Evolutionary conservation across 345 rosid species (phyloP).

Genomic region (Laguncularia racemosa): DNA sequence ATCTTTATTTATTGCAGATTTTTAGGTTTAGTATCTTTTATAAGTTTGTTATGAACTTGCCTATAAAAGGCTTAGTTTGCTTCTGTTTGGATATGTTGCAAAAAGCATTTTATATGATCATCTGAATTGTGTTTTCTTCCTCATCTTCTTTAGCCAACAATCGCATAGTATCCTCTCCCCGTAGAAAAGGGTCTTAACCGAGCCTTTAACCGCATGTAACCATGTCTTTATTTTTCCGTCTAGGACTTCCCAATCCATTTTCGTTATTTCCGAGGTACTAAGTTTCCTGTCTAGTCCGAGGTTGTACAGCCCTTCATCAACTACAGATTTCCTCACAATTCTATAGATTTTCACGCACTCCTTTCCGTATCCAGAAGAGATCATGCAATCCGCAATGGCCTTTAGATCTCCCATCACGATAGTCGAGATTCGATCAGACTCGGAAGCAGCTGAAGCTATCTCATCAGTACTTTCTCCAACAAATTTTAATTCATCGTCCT

Average conservation of each 20-base stretch:
- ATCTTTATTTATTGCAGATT: too few species aligned
- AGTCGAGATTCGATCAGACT: slow-evolving; percentile 16
- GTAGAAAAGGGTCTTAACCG: slow-evolving; percentile 42
- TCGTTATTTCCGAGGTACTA: slow-evolving; percentile 30
- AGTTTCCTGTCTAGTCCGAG: slow-evolving; percentile 42
- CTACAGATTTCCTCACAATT: slow-evolving; percentile 42
- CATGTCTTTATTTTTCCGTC: slow-evolving; percentile 51
- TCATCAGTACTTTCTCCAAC: slow-evolving; percentile 7
- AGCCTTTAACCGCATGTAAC: slow-evolving; percentile 36
- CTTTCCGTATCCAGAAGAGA: slow-evolving; percentile 42
- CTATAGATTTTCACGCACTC: slow-evolving; percentile 56
- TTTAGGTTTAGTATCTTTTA: too few species aligned
- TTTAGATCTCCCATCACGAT: slow-evolving; percentile 44
- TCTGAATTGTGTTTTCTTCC: too few species aligned
- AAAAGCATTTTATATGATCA: too few species aligned
- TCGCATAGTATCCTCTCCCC: slow-evolving; percentile 70
- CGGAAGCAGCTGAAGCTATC: slow-evolving; percentile 11
- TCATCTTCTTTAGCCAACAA: too few species aligned
- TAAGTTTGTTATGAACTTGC: too few species aligned
- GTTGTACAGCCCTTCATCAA: slow-evolving; percentile 39
- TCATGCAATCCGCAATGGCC: slow-evolving; percentile 67
- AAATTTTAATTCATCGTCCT: slow-evolving; percentile 13
- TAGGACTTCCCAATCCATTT: slow-evolving; percentile 49
- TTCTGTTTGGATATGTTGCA: too few species aligned
- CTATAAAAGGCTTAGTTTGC: too few species aligned